These are phyloP conservation scores for Grifola frondosa DNA, from an alignment of 1,284 basidiomycete genomes.

Conservation along the genomic window DNA sequence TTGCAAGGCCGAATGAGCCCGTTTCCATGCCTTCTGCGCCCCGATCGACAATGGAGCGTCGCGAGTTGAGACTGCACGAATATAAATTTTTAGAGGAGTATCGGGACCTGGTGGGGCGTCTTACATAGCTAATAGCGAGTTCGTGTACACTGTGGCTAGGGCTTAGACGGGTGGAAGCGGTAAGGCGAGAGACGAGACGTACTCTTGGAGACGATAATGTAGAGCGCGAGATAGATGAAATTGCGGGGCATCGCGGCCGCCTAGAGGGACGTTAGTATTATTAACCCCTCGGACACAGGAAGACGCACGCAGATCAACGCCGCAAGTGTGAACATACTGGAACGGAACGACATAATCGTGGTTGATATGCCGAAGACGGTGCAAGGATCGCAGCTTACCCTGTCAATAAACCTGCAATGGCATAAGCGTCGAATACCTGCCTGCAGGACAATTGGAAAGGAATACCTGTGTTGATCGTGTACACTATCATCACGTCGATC, in stretches of 20 bases:
- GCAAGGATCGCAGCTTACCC: neutral
- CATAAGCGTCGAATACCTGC: neutral
- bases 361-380: too few relatives aligned
- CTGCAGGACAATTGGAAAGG: too few relatives aligned
- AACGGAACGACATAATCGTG: constrained; percentile 6
- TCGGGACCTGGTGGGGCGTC: neutral
- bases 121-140: constrained; percentile 5
- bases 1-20: constrained; percentile 7
- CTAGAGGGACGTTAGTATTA: neutral
- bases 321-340: neutral
- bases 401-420: neutral
- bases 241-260: neutral
- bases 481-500: constrained; percentile 3
- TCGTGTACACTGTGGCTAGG: neutral
- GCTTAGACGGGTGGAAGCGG: neutral
- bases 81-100: neutral
- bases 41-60: constrained; percentile 1
- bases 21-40: constrained; percentile 4
- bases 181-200: neutral
- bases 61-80: constrained; percentile 1
- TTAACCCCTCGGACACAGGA: too few relatives aligned
- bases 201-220: neutral
- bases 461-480: constrained; percentile 11
- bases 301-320: neutral
- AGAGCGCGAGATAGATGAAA: neutral